Percentiles rank a stretch among this genome's conserved stretches.
These are phyloP conservation scores for Choiromyces venosus DNA, from an alignment of 495 filamentous ascomycete genomes.

Conservation along the genomic window DNA sequence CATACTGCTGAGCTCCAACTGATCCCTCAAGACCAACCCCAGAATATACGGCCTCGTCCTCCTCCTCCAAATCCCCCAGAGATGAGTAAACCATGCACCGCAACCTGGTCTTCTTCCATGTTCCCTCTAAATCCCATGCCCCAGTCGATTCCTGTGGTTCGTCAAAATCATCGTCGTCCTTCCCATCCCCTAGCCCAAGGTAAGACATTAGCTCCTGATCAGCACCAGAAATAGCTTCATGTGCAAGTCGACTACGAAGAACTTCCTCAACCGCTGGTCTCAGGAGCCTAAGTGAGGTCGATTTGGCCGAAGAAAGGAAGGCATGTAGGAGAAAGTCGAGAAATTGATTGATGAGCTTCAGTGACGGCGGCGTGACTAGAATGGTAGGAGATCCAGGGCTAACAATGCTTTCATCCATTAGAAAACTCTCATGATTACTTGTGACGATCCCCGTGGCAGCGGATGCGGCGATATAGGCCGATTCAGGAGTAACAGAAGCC, in stretches of 20 bases:
- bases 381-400: conserved; percentile 61
- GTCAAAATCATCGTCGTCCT: conserved; percentile 77
- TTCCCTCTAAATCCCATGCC: conserved; percentile 76
- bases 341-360: conserved; percentile 82
- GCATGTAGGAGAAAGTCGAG: conserved; percentile 90
- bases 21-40: conserved; percentile 36
- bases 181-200: conserved; percentile 67
- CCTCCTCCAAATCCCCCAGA: conserved; percentile 93
- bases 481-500: conserved; percentile 63
- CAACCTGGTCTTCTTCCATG: conserved; percentile 86
- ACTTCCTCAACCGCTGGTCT: conserved; percentile 81
- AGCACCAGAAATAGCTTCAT: conserved; percentile 77
- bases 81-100: conserved; percentile 98
- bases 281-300: conserved; percentile 70
- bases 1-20: conserved; percentile 35
- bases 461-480: conserved; percentile 81
- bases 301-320: conserved; percentile 71
- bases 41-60: conserved; percentile 64
- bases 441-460: conserved; percentile 90
- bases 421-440: conserved; percentile 71
- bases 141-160: conserved; percentile 63
- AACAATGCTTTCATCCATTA: conserved; percentile 59
- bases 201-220: conserved; percentile 90
- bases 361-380: conserved; percentile 67
- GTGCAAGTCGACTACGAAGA: conserved; percentile 78